A percentile compares a stretch with the other conserved stretches of the same genome.
Evolutionary conservation across 805 yeast species (phyloP).

Genomic region (Candida boleticola): DNA sequence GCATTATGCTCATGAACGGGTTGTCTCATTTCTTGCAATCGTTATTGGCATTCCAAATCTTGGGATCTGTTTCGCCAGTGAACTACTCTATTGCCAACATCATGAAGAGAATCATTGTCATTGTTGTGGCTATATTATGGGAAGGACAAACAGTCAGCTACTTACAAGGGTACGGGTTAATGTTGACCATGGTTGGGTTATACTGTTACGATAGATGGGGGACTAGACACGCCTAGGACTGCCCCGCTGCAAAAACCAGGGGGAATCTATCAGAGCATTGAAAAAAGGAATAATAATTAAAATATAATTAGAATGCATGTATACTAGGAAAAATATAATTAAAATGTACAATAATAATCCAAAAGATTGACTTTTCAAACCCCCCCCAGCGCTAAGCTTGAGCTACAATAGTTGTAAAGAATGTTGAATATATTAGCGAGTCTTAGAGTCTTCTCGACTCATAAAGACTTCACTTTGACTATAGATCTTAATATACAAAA

Average conservation of each 20-base stretch:
- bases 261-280: neutral
- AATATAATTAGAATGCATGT: neutral
- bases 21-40: constrained; percentile 69
- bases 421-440: too few species aligned
- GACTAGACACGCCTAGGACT: constrained; percentile 7
- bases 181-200: constrained; percentile 37
- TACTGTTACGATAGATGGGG: constrained; percentile 46
- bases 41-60: constrained; percentile 70
- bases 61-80: constrained; percentile 71
- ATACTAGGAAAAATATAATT: neutral
- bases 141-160: constrained; percentile 43
- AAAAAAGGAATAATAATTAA: neutral
- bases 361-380: too few species aligned
- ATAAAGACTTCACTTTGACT: too few species aligned
- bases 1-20: constrained; percentile 59
- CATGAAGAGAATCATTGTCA: constrained; percentile 69
- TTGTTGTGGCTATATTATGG: constrained; percentile 61
- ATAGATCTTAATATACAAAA: too few species aligned
- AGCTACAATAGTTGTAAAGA: too few species aligned
- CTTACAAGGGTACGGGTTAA: constrained; percentile 34
- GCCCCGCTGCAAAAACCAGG: neutral
- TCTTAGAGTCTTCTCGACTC: too few species aligned
- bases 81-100: constrained; percentile 80
- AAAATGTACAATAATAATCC: neutral
- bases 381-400: too few species aligned